These are phyloP conservation scores for Dichomitus squalens DNA, from an alignment of 1,284 basidiomycete genomes.

Conservation along the genomic window DNA sequence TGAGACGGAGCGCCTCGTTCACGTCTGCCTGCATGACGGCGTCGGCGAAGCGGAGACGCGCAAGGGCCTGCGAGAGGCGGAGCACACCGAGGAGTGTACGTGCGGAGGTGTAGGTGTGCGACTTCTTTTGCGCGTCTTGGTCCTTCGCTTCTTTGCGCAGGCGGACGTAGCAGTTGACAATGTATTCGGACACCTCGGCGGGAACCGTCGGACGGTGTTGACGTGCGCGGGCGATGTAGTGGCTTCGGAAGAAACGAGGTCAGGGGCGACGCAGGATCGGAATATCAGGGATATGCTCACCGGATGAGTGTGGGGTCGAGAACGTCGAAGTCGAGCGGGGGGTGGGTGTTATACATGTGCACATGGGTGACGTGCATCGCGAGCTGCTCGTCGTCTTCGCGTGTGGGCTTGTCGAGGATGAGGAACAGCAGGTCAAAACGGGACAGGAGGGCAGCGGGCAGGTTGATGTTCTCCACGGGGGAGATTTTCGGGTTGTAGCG, in stretches of 20 bases:
- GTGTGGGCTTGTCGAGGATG: constrained; percentile 92
- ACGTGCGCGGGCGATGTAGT: constrained; percentile 96
- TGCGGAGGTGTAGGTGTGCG: constrained; percentile 95
- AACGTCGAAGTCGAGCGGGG: constrained; percentile 82
- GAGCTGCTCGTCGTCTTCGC: constrained; percentile 94
- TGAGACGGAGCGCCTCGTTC: constrained; percentile 94
- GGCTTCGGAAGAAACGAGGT: constrained; percentile 47
- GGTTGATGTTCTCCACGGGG: constrained; percentile 99
- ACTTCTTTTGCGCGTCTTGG: constrained; percentile 87
- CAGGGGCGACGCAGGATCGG: not conserved
- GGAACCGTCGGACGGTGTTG: constrained; percentile 88
- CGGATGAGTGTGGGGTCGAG: constrained; percentile 89
- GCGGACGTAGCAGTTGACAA: constrained; percentile 95
- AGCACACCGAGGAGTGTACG: constrained; percentile 95
- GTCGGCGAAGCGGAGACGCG: constrained; percentile 85
- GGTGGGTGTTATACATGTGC: constrained; percentile 95
- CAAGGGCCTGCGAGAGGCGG: constrained; percentile 93
- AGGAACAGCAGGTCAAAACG: constrained; percentile 97
- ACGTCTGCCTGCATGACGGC: constrained; percentile 87
- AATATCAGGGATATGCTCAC: constrained; percentile 40
- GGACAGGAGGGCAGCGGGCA: constrained; percentile 94
- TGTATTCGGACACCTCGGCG: constrained; percentile 85
- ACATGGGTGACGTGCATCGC: constrained; percentile 98
- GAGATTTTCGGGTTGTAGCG: constrained; percentile 98
- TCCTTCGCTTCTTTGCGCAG: constrained; percentile 92